Evolutionary conservation across 2,329 filamentous ascomycete species (phyloP).

Genomic region (Epichloe bromicola): DNA sequence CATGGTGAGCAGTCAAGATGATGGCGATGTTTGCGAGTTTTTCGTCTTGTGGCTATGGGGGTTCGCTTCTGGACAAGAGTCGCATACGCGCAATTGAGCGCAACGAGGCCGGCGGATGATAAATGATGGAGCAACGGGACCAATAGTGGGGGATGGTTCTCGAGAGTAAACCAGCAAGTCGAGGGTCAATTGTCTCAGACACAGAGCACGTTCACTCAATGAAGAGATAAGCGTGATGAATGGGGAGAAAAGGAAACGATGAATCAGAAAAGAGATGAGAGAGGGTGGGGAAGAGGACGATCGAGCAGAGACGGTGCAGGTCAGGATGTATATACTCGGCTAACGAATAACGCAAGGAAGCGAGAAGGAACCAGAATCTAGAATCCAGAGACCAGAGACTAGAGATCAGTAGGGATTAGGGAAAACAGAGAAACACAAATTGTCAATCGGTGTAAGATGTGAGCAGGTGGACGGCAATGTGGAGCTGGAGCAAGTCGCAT

Average conservation of each 20-base stretch:
- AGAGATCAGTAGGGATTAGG: not conserved
- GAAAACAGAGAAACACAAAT: not conserved
- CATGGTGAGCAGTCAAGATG: conserved; percentile 6
- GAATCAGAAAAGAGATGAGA: not conserved
- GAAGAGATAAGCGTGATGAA: conserved; percentile 1
- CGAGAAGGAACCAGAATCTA: not conserved
- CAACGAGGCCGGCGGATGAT: not conserved
- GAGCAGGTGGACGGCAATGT: not conserved
- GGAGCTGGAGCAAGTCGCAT: not conserved
- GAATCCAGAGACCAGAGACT: not conserved
- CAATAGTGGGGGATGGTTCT: not conserved
- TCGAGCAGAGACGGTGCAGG: not conserved
- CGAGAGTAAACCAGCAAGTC: not conserved
- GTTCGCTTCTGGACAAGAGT: not conserved
- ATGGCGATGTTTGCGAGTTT: not conserved
- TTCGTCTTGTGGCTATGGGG: not conserved
- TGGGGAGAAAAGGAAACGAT: not conserved
- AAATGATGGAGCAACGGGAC: not conserved
- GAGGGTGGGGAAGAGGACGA: too few species aligned
- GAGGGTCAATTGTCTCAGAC: not conserved
- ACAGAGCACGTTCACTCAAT: conserved; percentile 3
- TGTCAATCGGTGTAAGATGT: not conserved
- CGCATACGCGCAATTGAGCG: not conserved
- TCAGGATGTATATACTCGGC: conserved; percentile 1
- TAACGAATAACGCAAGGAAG: not conserved